Base-by-base conservation (phyloP, 2,329 filamentous ascomycete genomes). In the Pseudogymnoascus sp. region DNA sequence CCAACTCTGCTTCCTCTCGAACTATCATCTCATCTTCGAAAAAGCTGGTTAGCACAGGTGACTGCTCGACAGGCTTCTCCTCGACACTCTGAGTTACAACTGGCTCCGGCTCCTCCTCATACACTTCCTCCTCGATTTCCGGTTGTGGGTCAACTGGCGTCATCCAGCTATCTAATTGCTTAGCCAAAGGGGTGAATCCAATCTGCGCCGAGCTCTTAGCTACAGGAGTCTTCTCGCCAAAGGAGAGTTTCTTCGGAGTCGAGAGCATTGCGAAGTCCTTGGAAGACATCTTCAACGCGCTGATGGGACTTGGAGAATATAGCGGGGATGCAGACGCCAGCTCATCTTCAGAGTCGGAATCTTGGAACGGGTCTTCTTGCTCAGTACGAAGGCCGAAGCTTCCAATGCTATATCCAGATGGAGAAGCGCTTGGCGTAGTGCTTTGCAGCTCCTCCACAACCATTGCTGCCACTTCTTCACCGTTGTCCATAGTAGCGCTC, bases 181-280 rank as follows among this genome's bases (percentile, higher is more conserved):
- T 77, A 3, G 84, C 84, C 38, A 91, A 76, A 23, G 86, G 84
- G 1, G 86, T 88, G 66, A 89, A 87, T 1, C 85, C 85, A 61
- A 83, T 71, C 17, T 76, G 75, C 13, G 31, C 71, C n/a, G 50
- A 57, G 17, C 10, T 33, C 28, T 57, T 57, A 13, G 50, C 50
- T 15, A 57, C 50, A 65, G 13, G 67, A 66, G 38, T 69, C 69
- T 23, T 65, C 31, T 44, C 44, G 21, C 28, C 35, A 36, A 62
- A 57, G 5, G 28, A 44, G 26, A 62, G 61, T 15, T 47, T 62
- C 44, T 62, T 62, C 7, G 17, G 66, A 59, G 7, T 70, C 67
- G 31, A 67, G 57, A 23, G 69, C 69, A 2, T 74, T 2, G 68
- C 65, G 61, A 73, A 69, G 11, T 71, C 71, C 26, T 74, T 70